Base-by-base conservation (phyloP, 192 early-diverging fungal genomes). In the Pilobolus umbonatus region DNA sequence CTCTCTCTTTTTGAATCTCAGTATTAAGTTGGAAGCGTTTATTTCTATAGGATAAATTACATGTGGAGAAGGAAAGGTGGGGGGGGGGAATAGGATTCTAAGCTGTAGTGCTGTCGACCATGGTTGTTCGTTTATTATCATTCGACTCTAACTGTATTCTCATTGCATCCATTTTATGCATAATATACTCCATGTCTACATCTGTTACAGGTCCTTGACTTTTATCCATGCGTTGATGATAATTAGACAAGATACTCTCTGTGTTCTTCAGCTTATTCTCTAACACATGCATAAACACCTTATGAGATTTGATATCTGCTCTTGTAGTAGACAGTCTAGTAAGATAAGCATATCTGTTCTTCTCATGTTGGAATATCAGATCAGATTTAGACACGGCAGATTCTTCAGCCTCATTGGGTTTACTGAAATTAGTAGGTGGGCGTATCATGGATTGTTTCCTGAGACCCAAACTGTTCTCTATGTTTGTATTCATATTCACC, bases 151-250 rank as follows among this genome's bases (percentile, higher is more conserved):
- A n/a, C 21, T 46, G 44, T 12, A 59, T 47, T 29, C 47, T 45
- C 57, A 59, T 59, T 22, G 57, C 57, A 47, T 59, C 36, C 57
- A 59, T 59, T 59, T 40, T 35, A 7, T 29, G 44, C 57, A 59
- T 59, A 17, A 59, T 6, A 12, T 59, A 42, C 4, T 59, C 57
- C 22, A 59, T 59, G n/a, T 59, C 57, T 15, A 35, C 30, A 15
- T 59, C 57, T 0, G 57, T 47, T 17, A 59, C 57, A 48, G 36
- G 14, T 5, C 15, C 21, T 5, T 10, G 30, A 9, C 32, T 12
- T n/a, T 24, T 9, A 22, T 34, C 42, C 30, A 54, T 54, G 11
- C 52, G 52, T 7, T 54, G 28, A 14, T 54, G 35, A 35, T 35
- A 54, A 0, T 22, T 34, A 38, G 21, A 38, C 17, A 59, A 28